These are phyloP conservation scores for Ganoderma multipileum DNA, from an alignment of 1,284 basidiomycete species.

Conservation along the genomic window DNA sequence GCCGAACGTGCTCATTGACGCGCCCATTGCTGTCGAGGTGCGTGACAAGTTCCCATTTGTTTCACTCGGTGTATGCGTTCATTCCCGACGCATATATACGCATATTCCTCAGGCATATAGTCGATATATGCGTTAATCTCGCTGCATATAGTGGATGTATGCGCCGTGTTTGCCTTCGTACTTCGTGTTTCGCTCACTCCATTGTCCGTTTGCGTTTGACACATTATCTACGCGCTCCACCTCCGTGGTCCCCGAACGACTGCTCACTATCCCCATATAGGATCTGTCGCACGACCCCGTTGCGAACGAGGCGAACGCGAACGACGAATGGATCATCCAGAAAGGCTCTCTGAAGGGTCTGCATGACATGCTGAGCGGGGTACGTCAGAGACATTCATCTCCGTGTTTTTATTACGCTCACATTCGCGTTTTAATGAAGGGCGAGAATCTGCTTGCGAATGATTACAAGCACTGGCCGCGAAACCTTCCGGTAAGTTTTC, in stretches of 20 bases:
- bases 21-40: conserved; percentile 64
- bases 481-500: conserved; percentile 62
- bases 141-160: not conserved
- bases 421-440: conserved; percentile 46
- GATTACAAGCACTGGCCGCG: conserved; percentile 75
- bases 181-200: not conserved
- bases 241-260: too few relatives aligned
- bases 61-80: not conserved
- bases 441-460: conserved; percentile 60
- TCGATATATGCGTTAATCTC: not conserved
- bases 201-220: not conserved
- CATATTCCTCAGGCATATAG: not conserved
- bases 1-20: conserved; percentile 66
- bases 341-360: conserved; percentile 70
- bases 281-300: conserved; percentile 72
- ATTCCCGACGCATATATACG: not conserved
- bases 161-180: not conserved
- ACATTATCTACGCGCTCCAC: not conserved
- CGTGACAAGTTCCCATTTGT: conserved; percentile 41
- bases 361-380: conserved; percentile 78
- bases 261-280: conserved; percentile 39
- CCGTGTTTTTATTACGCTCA: not conserved
- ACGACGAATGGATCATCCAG: conserved; percentile 73
- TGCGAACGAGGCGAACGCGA: conserved; percentile 60
- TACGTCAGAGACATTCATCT: conserved; percentile 36